Percentiles rank a stretch among this genome's conserved stretches.
phyloP scores from a whole-genome alignment of 441 rosid genomes.

The Heliophila coronopifolia region DNA sequence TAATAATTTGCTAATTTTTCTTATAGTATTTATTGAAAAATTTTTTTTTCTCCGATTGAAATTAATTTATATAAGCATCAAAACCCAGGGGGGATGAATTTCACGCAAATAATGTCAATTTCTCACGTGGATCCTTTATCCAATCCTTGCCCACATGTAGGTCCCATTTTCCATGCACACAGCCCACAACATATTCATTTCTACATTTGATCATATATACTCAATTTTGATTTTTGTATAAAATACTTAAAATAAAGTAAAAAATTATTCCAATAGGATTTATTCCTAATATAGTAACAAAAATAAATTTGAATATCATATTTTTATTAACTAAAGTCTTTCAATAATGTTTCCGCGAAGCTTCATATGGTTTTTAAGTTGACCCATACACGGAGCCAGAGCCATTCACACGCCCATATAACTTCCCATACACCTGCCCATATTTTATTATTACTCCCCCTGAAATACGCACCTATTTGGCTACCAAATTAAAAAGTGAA shows the following conservation, averaged over 20 bases:
- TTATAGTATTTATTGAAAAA: too few relatives aligned
- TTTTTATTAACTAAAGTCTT: too few relatives aligned
- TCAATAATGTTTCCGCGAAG: constrained; percentile 22
- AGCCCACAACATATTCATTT: constrained; percentile 47
- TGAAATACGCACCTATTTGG: constrained; percentile 17
- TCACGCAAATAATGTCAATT: constrained; percentile 44
- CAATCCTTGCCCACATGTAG: constrained; percentile 27
- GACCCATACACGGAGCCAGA: too few relatives aligned
- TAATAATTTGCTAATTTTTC: too few relatives aligned
- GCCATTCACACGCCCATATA: constrained; percentile 31
- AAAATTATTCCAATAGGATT: too few relatives aligned
- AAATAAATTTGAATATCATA: too few relatives aligned
- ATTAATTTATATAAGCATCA: too few relatives aligned
- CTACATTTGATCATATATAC: too few relatives aligned
- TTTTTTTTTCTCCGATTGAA: too few relatives aligned
- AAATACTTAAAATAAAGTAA: too few relatives aligned
- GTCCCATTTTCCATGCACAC: constrained; percentile 48
- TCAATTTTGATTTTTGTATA: too few relatives aligned
- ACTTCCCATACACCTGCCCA: constrained; percentile 30
- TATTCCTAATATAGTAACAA: too few relatives aligned
- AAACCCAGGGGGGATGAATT: constrained; percentile 87
- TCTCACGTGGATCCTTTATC: constrained; percentile 77
- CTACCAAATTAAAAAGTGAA: constrained; percentile 17
- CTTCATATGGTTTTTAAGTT: constrained; percentile 25
- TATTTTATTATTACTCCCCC: constrained; percentile 26